Conservation (phyloP, 305 asterid species). For the Fraxinus paxiana region DNA sequence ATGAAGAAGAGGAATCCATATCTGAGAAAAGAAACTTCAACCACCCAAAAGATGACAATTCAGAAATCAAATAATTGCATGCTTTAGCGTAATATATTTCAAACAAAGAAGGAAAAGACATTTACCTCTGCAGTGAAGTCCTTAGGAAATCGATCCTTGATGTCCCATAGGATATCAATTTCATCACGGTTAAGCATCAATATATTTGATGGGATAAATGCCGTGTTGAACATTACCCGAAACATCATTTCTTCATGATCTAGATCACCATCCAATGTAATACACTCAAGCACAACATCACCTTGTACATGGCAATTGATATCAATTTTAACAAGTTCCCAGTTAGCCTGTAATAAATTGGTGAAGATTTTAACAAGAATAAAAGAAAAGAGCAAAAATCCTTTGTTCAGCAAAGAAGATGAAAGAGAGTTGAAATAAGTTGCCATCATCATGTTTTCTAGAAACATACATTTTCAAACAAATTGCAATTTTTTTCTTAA, state of each 20-base stretch:
- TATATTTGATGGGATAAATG: constrained; percentile 52
- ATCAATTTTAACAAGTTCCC: constrained; percentile 53
- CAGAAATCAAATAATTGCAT: constrained; percentile 7
- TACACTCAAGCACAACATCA: constrained; percentile 71
- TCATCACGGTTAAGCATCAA: constrained; percentile 52
- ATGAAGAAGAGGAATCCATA: constrained; percentile 45
- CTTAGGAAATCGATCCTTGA: constrained; percentile 43
- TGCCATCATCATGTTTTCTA: neutral
- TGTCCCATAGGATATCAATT: constrained; percentile 52
- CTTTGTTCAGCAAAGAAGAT: neutral
- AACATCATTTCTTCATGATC: constrained; percentile 56
- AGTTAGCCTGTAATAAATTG: constrained; percentile 54
- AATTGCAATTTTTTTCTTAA: neutral
- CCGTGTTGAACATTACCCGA: constrained; percentile 67
- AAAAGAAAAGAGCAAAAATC: constrained; percentile 4
- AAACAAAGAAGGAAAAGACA: neutral
- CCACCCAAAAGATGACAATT: constrained; percentile 19
- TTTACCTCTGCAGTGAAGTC: constrained; percentile 71
- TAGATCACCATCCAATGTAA: constrained; percentile 38
- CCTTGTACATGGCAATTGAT: constrained; percentile 67
- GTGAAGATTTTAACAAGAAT: constrained; percentile 18
- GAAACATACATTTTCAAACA: neutral
- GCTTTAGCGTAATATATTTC: neutral
- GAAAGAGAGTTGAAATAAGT: neutral
- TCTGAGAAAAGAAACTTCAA: constrained; percentile 59